phyloP scores from a whole-genome alignment of 2,329 filamentous ascomycete species.

The Penicillium fuscoglaucum region DNA sequence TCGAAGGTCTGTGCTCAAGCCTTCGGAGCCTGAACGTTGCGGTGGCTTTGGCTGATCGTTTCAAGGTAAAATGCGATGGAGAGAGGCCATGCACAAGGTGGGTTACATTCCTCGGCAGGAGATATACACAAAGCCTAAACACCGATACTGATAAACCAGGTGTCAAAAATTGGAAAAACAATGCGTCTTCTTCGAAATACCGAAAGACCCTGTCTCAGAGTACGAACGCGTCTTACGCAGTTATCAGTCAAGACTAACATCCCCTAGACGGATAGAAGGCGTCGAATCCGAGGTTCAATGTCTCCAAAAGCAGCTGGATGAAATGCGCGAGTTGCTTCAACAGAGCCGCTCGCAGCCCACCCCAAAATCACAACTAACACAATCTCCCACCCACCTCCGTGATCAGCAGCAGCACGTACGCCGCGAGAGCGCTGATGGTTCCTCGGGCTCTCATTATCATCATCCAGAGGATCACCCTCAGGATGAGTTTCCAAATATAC shows the following conservation, averaged over 20 bases:
- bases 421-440: conserved; percentile 7
- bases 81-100: conserved; percentile 40
- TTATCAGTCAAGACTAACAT: not conserved
- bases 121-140: not conserved
- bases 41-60: not conserved
- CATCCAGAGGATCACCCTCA: not conserved
- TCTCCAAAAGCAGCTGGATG: conserved; percentile 32
- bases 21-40: not conserved
- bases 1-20: conserved; percentile 32
- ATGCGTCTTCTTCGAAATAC: conserved; percentile 40
- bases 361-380: not conserved
- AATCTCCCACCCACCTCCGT: conserved; percentile 7
- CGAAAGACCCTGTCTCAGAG: conserved; percentile 33
- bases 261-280: conserved; percentile 32
- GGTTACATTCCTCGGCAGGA: not conserved
- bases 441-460: conserved; percentile 8
- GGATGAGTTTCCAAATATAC: not conserved
- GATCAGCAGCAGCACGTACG: conserved; percentile 1
- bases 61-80: conserved; percentile 40
- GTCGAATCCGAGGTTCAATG: conserved; percentile 36
- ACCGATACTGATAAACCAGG: conserved; percentile 9
- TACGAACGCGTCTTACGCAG: conserved; percentile 14
- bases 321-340: conserved; percentile 25
- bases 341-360: conserved; percentile 3
- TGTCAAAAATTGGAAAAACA: conserved; percentile 38